Evolutionary conservation across 176 grass and related monocot species (phyloP).

Genomic region (Bromus sterilis): DNA sequence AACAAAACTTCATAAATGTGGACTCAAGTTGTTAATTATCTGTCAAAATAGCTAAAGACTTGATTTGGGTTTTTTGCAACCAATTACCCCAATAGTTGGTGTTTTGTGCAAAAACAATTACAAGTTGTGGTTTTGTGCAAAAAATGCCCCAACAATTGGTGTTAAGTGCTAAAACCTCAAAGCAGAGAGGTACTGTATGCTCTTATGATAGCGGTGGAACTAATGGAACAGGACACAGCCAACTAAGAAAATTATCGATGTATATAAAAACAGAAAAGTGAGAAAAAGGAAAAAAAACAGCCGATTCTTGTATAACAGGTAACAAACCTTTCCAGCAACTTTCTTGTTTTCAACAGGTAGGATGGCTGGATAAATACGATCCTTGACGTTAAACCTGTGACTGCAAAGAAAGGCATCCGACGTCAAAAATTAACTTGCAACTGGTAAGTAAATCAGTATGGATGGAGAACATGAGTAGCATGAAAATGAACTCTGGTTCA

Average conservation of each 20-base stretch:
- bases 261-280: neutral
- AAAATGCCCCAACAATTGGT: too few relatives aligned
- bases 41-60: too few relatives aligned
- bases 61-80: too few relatives aligned
- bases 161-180: too few relatives aligned
- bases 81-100: too few relatives aligned
- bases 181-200: too few relatives aligned
- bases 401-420: neutral
- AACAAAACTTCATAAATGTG: too few relatives aligned
- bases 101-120: too few relatives aligned
- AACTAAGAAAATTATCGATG: neutral
- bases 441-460: neutral
- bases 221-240: neutral
- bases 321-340: conserved; percentile 70
- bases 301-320: neutral
- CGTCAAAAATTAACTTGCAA: neutral
- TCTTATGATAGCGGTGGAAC: neutral
- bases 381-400: conserved; percentile 82
- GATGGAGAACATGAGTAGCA: neutral
- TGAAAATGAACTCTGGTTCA: neutral
- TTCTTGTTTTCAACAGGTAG: conserved; percentile 60
- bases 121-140: too few relatives aligned
- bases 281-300: neutral
- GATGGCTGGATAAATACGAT: conserved; percentile 89
- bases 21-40: too few relatives aligned